Evolutionary conservation across 352 stramenopile genomes (phyloP).

Genomic region (Pythium monospermum): DNA sequence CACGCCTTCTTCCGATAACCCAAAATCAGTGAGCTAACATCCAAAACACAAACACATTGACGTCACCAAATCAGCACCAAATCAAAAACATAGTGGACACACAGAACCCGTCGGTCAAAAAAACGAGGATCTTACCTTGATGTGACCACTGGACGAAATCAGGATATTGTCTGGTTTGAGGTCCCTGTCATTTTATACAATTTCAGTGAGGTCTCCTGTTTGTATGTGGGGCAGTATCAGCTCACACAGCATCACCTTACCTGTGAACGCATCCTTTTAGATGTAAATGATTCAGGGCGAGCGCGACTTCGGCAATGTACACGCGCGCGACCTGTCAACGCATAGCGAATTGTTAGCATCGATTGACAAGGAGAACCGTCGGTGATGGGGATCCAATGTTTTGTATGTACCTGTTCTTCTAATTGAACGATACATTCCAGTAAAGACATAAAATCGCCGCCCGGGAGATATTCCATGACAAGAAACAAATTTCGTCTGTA

Average conservation of each 20-base stretch:
- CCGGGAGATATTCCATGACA: slow-evolving; percentile 89
- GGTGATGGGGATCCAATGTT: neutral
- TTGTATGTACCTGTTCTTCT: slow-evolving; percentile 69
- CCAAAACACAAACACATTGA: neutral
- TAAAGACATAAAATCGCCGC: slow-evolving; percentile 89
- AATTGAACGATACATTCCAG: slow-evolving; percentile 85
- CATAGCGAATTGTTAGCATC: neutral
- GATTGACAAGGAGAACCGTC: neutral
- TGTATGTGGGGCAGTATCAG: too few species aligned
- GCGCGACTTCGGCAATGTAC: slow-evolving; percentile 86
- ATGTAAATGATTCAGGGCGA: slow-evolving; percentile 85
- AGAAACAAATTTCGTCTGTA: slow-evolving; percentile 78
- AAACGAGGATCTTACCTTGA: slow-evolving; percentile 49
- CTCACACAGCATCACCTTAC: slow-evolving; percentile 19
- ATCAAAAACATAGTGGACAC: neutral
- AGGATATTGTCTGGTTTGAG: slow-evolving; percentile 90
- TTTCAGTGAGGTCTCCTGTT: too few species aligned
- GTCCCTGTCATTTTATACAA: too few species aligned
- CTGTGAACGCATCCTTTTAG: slow-evolving; percentile 80
- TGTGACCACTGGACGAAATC: slow-evolving; percentile 82
- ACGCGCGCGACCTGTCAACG: slow-evolving; percentile 60
- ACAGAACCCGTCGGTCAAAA: neutral
- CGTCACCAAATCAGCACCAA: neutral
- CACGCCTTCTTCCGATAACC: slow-evolving; percentile 77
- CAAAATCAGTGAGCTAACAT: slow-evolving; percentile 82